phyloP scores from a whole-genome alignment of 2,329 filamentous ascomycete species.

The Cadophora sp. region DNA sequence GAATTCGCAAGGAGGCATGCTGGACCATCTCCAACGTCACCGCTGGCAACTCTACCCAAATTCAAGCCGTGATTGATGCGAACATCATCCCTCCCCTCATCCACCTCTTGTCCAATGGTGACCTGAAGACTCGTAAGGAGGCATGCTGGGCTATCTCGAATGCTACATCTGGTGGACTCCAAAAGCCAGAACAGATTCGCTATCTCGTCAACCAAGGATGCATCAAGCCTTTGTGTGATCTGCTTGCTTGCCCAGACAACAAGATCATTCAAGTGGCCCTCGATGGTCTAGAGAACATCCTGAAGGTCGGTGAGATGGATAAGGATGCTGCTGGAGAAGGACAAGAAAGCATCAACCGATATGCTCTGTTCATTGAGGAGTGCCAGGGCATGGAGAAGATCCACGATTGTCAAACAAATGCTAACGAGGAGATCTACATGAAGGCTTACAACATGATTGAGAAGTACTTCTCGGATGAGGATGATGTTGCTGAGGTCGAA shows the following conservation, averaged over 20 bases:
- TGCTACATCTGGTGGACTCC: conserved; percentile 93
- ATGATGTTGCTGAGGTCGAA: conserved; percentile 68
- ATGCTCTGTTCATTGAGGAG: conserved; percentile 97
- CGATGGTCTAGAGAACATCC: conserved; percentile 97
- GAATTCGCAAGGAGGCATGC: conserved; percentile 98
- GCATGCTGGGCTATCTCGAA: conserved; percentile 99
- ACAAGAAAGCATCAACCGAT: conserved; percentile 87
- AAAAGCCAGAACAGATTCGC: conserved; percentile 98
- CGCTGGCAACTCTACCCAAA: conserved; percentile 96
- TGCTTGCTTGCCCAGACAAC: conserved; percentile 96
- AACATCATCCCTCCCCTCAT: conserved; percentile 97
- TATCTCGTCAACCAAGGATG: conserved; percentile 93
- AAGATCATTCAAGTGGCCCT: conserved; percentile 99
- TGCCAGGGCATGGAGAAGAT: conserved; percentile 99
- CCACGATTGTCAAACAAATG: conserved; percentile 99
- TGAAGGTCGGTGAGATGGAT: conserved; percentile 99
- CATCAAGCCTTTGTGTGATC: conserved; percentile 96
- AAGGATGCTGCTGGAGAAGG: conserved; percentile 84
- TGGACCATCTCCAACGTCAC: conserved; percentile 99
- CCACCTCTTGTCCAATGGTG: conserved; percentile 93
- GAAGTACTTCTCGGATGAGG: conserved; percentile 99
- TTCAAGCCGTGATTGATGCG: conserved; percentile 94
- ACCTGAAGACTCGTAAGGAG: conserved; percentile 99
- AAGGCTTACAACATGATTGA: conserved; percentile 99
- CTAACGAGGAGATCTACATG: conserved; percentile 99